Evolutionary conservation across 306 rosid species (phyloP).

Genomic region (Gleditsia sinensis): DNA sequence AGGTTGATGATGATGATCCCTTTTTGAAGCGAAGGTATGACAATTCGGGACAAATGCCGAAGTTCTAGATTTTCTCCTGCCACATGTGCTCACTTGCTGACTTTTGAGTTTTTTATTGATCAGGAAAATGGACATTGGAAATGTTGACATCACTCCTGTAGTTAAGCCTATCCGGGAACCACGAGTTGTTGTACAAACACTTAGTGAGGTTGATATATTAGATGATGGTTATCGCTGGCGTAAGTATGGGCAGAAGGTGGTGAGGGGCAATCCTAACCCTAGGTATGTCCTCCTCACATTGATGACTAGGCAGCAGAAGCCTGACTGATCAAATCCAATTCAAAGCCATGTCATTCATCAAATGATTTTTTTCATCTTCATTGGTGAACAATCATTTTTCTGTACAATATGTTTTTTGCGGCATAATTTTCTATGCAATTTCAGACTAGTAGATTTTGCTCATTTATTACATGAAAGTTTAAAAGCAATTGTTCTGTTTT

Average conservation of each 20-base stretch:
- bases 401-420: not conserved
- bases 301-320: constrained; percentile 24
- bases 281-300: constrained; percentile 57
- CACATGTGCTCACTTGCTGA: constrained; percentile 30
- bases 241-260: constrained; percentile 98
- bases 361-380: not conserved
- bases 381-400: constrained; percentile 19
- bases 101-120: constrained; percentile 31
- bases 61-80: constrained; percentile 21
- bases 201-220: constrained; percentile 97
- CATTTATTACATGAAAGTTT: not conserved
- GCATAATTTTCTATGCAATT: not conserved
- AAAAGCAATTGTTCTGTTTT: not conserved
- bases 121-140: constrained; percentile 87
- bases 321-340: constrained; percentile 16
- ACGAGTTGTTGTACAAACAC: constrained; percentile 95
- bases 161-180: constrained; percentile 97
- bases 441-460: not conserved
- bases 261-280: constrained; percentile 98
- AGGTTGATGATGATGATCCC: constrained; percentile 79
- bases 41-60: constrained; percentile 21
- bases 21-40: constrained; percentile 85
- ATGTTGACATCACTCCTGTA: constrained; percentile 67
- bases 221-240: constrained; percentile 99
- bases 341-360: constrained; percentile 7